A percentile compares a stretch with the other conserved stretches of the same genome.
Conservation (phyloP, 1,284 basidiomycete species). For the Puccinia triticina region DNA sequence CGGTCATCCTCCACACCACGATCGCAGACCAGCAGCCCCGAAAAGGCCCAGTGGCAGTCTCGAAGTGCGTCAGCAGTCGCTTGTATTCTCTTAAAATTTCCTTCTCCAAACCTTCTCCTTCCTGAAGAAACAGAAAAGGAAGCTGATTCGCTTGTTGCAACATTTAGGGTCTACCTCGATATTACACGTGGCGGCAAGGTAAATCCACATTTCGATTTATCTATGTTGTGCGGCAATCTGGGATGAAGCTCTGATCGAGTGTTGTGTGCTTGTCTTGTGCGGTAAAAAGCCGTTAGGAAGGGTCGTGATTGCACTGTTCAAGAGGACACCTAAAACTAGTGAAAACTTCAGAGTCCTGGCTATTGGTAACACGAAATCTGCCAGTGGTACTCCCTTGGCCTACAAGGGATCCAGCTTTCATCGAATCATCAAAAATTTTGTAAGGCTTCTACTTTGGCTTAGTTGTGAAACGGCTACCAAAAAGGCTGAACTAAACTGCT, state of each 20-base stretch:
- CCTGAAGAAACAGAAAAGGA: not conserved
- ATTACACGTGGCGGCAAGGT: slow-evolving; percentile 45
- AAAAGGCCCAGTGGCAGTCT: slow-evolving; percentile 36
- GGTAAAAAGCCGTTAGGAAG: slow-evolving; percentile 26
- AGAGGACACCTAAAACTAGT: slow-evolving; percentile 47
- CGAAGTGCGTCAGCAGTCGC: slow-evolving; percentile 13
- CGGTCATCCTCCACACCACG: slow-evolving; percentile 32
- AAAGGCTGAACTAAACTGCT: too few relatives aligned
- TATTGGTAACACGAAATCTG: slow-evolving; percentile 22
- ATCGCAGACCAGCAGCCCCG: slow-evolving; percentile 25
- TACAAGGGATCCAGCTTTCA: slow-evolving; percentile 50
- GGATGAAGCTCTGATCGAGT: not conserved
- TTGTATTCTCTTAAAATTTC: not conserved
- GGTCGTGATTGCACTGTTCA: slow-evolving; percentile 45
- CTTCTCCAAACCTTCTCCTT: not conserved
- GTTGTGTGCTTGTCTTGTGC: not conserved
- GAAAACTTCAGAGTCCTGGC: slow-evolving; percentile 42
- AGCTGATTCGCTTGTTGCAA: not conserved
- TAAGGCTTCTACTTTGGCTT: slow-evolving; percentile 4
- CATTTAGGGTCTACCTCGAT: slow-evolving; percentile 36
- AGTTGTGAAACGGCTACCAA: not conserved
- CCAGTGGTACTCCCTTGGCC: slow-evolving; percentile 7
- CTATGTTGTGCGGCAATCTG: not conserved
- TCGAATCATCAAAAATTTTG: slow-evolving; percentile 49
- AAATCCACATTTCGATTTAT: not conserved